Conservation (phyloP, 306 rosid genomes). For the Cajanus cajan region DNA sequence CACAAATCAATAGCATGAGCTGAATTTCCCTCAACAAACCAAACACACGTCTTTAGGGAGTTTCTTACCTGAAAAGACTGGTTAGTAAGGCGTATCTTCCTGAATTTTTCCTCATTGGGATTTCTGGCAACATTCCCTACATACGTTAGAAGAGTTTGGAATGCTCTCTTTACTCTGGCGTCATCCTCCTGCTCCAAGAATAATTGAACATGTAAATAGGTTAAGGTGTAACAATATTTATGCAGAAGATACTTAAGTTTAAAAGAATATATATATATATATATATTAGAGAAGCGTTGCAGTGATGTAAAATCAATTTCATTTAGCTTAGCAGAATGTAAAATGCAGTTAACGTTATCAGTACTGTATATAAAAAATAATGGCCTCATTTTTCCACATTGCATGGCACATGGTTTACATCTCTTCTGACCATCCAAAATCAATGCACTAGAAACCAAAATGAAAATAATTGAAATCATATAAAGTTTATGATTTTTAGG, state of each 20-base stretch:
- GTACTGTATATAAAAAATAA: not conserved
- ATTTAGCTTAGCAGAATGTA: conserved; percentile 14
- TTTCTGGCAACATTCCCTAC: conserved; percentile 78
- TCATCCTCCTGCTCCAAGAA: conserved; percentile 63
- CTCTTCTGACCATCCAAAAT: not conserved
- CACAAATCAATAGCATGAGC: not conserved
- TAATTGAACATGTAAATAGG: conserved; percentile 1
- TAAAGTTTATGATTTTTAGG: not conserved
- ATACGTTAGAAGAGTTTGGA: conserved; percentile 71
- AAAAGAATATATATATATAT: too few relatives aligned
- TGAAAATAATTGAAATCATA: not conserved
- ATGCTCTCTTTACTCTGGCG: conserved; percentile 67
- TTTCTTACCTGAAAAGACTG: conserved; percentile 67
- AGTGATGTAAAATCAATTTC: not conserved
- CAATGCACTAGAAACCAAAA: not conserved
- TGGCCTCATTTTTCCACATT: not conserved
- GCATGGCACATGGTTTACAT: not conserved
- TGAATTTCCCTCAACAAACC: not conserved
- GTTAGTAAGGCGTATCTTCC: conserved; percentile 77
- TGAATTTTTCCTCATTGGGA: conserved; percentile 79
- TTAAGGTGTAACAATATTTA: not conserved
- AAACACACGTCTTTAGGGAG: not conserved
- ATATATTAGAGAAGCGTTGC: not conserved
- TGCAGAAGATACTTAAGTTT: not conserved
- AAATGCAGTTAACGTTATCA: conserved; percentile 3